Evolutionary conservation across 1,139 yeast species (phyloP), one percentile per base, ranked within the genome.

Genomic region (Starmera stellimalicola): DNA sequence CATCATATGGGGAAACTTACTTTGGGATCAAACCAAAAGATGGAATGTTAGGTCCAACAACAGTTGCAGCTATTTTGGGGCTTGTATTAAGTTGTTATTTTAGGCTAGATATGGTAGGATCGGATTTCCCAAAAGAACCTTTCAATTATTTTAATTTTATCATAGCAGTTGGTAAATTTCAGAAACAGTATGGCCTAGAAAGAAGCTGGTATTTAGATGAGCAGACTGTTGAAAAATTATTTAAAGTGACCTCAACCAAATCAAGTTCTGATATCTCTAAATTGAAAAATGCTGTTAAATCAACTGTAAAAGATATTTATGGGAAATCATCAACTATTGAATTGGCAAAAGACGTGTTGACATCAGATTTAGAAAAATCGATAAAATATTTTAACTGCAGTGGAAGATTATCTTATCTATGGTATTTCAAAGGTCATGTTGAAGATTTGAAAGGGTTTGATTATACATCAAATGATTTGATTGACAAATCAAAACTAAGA

Each of bases 41-140:
- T 42, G 77, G 82, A 2, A 56, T 68, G 0, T 53, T 81, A 37
- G 77, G 83, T 0, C 70, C 88, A 0, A 64, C 73, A n/a, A 54
- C 62, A 1, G 52, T 60, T 6, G 39, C 67, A 1, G 77, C 77
- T 0, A 54, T 78, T 3, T 54, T 84, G 6, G 85, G 94, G 35
- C 68, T 81, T 48, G 69, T 82, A 0, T 56, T 80, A 16, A 77
- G 87, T 41, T 67, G 81, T 27, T 71, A 78, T 39, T 65, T 79
- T 36, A 68, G 94, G 37, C 54, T 88, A 28, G 68, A 80, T 27
- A 61, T 76, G n/a, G 79, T 84, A 2, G 81, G 81, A 20, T 75
- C 85, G 41, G 83, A 77, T 42, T 77, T 80, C 3, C 88, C 95
- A 0, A 87, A 85, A 50, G 97, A 88, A 51, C 88, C 94, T 0